Evolutionary conservation across 139 green algal genomes (phyloP), one percentile per base, ranked within the genome.

Genomic region (Volvox reticuliferus): DNA sequence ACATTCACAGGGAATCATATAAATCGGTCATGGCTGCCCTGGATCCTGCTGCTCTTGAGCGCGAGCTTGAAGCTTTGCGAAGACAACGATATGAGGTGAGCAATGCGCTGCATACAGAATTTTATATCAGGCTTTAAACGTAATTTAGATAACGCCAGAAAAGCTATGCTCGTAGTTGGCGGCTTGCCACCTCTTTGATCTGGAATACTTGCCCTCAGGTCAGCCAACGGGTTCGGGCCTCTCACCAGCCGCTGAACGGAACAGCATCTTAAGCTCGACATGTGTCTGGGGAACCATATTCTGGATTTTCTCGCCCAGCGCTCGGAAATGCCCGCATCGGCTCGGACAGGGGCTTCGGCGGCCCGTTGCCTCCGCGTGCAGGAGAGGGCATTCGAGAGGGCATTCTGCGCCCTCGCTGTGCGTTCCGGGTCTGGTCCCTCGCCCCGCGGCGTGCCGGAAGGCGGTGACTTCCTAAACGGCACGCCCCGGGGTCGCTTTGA

Each of bases 81-180:
- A 32, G 86, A 28, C 86, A 90, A 75, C 86, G 86, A 0, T 83
- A 73, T 36, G 86, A 90, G 86, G 86, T 90, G 73, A 24, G 86
- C 16, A 73, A 73, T 30, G 5, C 44, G 44, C 44, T 55, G 44
- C 44, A 55, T 9, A 55, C 44, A 55, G 9, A 55, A 55, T 55
- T 55, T 14, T 55, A n/a, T n/a, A n/a, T n/a, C n/a, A n/a, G n/a
- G n/a, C n/a, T n/a, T n/a, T n/a, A n/a, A n/a, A n/a, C n/a, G n/a
- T n/a, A 55, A 55, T 55, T 5, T 5, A 55, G 44, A 55, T 55
- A 55, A 14, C 9, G 44, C 9, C 44, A 55, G 44, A 55, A 55
- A 55, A 55, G 44, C 9, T 55, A 55, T 55, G 44, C 44, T 55
- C 44, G 5, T 9, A 55, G 44, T 5, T 55, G 44, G 9, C 44